Evolutionary conservation across 1,139 yeast genomes (phyloP).

Genomic region (Saccharomycopsis hybrid): DNA sequence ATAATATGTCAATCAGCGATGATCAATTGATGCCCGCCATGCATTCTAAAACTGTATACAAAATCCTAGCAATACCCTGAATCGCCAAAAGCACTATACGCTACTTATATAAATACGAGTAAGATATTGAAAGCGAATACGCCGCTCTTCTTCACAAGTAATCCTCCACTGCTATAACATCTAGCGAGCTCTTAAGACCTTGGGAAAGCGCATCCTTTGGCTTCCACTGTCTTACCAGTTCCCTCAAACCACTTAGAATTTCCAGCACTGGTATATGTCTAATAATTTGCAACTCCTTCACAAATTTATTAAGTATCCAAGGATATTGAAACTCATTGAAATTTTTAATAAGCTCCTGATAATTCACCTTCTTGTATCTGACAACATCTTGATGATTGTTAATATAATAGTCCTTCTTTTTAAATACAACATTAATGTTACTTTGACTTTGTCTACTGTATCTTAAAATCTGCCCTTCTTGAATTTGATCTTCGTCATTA

Average conservation of each 20-base stretch:
- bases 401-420: conserved; percentile 3
- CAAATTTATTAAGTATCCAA: conserved; percentile 20
- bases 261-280: conserved; percentile 4
- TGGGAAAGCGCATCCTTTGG: conserved; percentile 15
- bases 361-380: conserved; percentile 21
- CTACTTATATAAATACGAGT: too few species aligned
- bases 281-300: conserved; percentile 17
- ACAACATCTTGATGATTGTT: conserved; percentile 15
- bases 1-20: too few species aligned
- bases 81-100: too few species aligned
- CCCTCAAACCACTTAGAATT: conserved; percentile 7
- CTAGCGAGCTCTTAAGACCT: conserved; percentile 12
- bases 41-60: too few species aligned
- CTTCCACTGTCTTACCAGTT: conserved; percentile 11
- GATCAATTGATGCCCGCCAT: too few species aligned
- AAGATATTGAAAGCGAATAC: too few species aligned
- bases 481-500: conserved; percentile 15
- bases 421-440: conserved; percentile 7
- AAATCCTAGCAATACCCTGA: too few species aligned
- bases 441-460: background rate
- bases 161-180: conserved; percentile 19
- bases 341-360: conserved; percentile 30
- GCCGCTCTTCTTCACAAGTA: conserved; percentile 7
- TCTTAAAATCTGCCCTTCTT: conserved; percentile 17
- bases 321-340: conserved; percentile 21